Conservation (phyloP, 306 rosid genomes). For the Psophocarpus tetragonolobus region DNA sequence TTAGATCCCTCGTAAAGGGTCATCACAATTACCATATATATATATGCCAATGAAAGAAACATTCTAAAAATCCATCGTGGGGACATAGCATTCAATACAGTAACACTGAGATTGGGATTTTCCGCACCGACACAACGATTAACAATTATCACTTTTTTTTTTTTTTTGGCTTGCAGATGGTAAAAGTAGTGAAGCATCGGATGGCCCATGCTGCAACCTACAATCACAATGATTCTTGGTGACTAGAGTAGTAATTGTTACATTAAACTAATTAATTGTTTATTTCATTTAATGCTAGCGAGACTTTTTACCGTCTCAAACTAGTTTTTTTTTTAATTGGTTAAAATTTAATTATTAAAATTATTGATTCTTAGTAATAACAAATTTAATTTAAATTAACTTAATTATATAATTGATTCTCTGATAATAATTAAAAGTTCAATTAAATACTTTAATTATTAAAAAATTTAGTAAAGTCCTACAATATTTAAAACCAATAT, state of each 20-base stretch:
- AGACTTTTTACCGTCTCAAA: no score
- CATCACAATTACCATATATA: neutral
- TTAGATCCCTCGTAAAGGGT: neutral
- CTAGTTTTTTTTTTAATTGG: no score
- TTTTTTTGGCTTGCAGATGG: neutral
- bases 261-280: no score
- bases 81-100: neutral
- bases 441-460: no score
- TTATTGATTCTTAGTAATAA: no score
- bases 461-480: no score
- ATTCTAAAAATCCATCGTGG: constrained; percentile 11
- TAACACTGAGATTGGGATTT: neutral
- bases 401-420: no score
- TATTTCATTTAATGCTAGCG: no score
- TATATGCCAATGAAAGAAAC: constrained; percentile 17
- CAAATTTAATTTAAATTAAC: no score
- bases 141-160: neutral
- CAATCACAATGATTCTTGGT: neutral
- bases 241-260: neutral
- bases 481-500: no score
- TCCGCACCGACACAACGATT: constrained; percentile 33
- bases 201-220: neutral
- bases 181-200: neutral
- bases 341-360: no score
- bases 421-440: no score